These are phyloP conservation scores for Puccinia triticina DNA, from an alignment of 1,284 basidiomycete genomes.

Conservation along the genomic window DNA sequence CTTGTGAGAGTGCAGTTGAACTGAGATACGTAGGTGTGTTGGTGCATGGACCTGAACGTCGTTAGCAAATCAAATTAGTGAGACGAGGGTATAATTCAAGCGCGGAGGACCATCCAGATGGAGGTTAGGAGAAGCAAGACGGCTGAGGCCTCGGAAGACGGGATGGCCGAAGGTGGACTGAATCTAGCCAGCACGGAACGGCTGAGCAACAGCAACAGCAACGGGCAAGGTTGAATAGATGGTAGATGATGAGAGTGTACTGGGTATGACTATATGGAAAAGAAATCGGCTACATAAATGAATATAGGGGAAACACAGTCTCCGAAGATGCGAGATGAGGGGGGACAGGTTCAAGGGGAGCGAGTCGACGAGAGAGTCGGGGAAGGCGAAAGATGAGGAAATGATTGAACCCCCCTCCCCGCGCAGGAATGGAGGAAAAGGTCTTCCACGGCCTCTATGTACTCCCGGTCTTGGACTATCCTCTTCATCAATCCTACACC, in stretches of 20 bases:
- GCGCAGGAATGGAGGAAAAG: neutral
- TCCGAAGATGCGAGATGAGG: neutral
- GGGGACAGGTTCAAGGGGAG: neutral
- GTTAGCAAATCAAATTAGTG: constrained; percentile 1
- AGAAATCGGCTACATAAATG: neutral
- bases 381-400: neutral
- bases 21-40: neutral
- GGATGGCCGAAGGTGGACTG: neutral
- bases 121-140: neutral
- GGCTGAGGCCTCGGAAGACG: neutral
- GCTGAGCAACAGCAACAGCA: neutral
- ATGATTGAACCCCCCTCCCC: neutral
- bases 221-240: neutral
- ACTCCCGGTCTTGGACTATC: neutral
- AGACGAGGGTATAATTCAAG: neutral
- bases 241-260: neutral
- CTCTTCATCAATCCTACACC: neutral
- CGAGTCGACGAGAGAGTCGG: neutral
- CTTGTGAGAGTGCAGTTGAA: neutral
- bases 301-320: neutral
- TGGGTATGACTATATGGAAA: neutral
- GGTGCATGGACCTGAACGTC: neutral
- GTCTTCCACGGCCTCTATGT: neutral
- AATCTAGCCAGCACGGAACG: neutral
- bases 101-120: neutral